Evolutionary conservation across 23 red algal species (phyloP), one percentile per base, ranked within the genome.

Genomic region (Gracilaria gracilis): DNA sequence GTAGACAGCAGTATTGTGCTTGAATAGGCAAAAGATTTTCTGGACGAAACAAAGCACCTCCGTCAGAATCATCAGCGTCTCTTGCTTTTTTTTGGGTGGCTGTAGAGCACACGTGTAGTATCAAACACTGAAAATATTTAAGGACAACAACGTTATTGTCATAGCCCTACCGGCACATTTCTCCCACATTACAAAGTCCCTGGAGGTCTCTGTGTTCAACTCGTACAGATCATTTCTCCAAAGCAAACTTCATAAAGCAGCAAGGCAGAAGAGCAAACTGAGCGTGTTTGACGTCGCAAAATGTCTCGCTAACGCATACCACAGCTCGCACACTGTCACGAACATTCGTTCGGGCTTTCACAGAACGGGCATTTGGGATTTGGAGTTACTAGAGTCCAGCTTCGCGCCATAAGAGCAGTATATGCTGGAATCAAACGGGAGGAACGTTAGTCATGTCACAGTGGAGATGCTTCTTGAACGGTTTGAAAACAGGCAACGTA

Each of bases 341-440:
- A 85, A 85, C 23, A 61, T 85, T 0, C 55, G 81, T 23, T 28
- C 20, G n/a, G 53, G 81, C 0, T 85, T 85, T 36, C 46, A 39
- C 15, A 40, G 67, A 49, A 67, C 81, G 15, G 78, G 57, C 3
- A 67, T 66, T 5, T 85, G 81, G 0, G 61, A 85, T 66, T 9
- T n/a, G 9, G 61, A 66, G 29, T 21, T 66, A 15, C 29, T 66
- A 29, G 9, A 33, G 61, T 21, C 61, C n/a, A 66, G 24, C 21
- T 9, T 66, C 24, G 61, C 61, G 9, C 61, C 61, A n/a, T 33
- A 15, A n/a, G 12, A 9, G 61, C 21, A 66, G 24, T 66, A 66
- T 33, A 9, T 66, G 61, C 12, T 66, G 12, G 61, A 66, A 9
- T 15, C 9, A 66, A 66, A n/a, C 11, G 29, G 61, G 7, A 66